Percentiles rank a stretch among this genome's conserved stretches.
phyloP scores from a whole-genome alignment of 805 yeast genomes.

The Priceomyces carsonii region DNA sequence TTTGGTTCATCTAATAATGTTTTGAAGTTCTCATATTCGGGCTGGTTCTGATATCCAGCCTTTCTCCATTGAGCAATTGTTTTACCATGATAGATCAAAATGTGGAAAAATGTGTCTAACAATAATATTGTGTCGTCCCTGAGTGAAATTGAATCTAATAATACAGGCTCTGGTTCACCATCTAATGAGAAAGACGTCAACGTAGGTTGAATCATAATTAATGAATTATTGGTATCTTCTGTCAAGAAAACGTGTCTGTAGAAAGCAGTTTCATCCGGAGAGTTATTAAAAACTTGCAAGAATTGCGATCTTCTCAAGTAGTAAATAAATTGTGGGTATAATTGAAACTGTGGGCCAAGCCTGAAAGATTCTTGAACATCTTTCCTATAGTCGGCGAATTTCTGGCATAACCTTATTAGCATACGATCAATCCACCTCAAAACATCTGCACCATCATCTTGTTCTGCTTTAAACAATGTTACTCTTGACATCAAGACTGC shows the following conservation, averaged over 20 bases:
- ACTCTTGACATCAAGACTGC: conserved; percentile 91
- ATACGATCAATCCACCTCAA: conserved; percentile 94
- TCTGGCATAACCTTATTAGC: conserved; percentile 85
- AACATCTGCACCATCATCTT: conserved; percentile 89
- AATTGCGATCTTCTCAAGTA: conserved; percentile 96
- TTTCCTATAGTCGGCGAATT: conserved; percentile 90
- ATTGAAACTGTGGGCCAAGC: conserved; percentile 76
- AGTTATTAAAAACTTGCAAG: conserved; percentile 92
- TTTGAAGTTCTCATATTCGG: conserved; percentile 86
- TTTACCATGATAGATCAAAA: conserved; percentile 92
- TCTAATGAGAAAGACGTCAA: conserved; percentile 80
- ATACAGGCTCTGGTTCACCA: conserved; percentile 75
- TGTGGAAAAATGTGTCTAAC: conserved; percentile 95
- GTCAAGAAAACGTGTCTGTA: conserved; percentile 89
- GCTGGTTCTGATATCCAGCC: conserved; percentile 89
- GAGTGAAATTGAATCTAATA: conserved; percentile 90
- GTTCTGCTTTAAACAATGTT: conserved; percentile 76
- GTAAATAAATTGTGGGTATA: conserved; percentile 94
- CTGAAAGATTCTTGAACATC: conserved; percentile 83
- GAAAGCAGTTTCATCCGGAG: conserved; percentile 98
- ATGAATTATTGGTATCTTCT: conserved; percentile 89
- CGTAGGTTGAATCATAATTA: conserved; percentile 98
- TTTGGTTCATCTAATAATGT: conserved; percentile 85
- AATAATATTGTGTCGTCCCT: conserved; percentile 84
- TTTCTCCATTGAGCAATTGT: conserved; percentile 96